Conservation (phyloP, 306 rosid species). For the Castanopsis chinensis region DNA sequence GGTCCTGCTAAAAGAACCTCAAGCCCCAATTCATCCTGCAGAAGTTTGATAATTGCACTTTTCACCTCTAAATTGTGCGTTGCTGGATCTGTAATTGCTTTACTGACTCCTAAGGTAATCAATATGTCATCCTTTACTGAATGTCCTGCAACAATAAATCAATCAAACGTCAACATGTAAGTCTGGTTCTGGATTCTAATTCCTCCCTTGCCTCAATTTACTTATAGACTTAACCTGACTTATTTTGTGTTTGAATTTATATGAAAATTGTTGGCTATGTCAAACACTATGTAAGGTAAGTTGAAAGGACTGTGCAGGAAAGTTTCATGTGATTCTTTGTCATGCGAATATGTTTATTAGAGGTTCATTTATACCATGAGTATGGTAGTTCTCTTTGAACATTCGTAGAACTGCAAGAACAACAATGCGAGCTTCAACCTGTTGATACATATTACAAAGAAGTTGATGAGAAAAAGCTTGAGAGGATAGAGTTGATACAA, state of each 20-base stretch:
- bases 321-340: neutral
- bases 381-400: conserved; percentile 77
- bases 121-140: conserved; percentile 68
- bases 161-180: conserved; percentile 13
- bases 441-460: conserved; percentile 25
- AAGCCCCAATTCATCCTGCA: conserved; percentile 70
- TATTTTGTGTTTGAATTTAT: conserved; percentile 3
- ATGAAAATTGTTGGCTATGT: conserved; percentile 2
- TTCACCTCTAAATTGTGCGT: conserved; percentile 46
- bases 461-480: conserved; percentile 17
- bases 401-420: conserved; percentile 87
- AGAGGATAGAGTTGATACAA: neutral
- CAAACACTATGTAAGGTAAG: neutral
- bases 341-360: neutral
- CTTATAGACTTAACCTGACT: neutral
- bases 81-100: conserved; percentile 41
- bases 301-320: neutral
- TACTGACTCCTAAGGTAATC: conserved; percentile 66
- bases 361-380: conserved; percentile 46
- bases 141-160: conserved; percentile 54
- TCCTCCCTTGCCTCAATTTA: neutral
- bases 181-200: conserved; percentile 1
- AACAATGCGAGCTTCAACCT: conserved; percentile 96
- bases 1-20: conserved; percentile 55
- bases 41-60: conserved; percentile 67